These are phyloP conservation scores for Panicum virgatum DNA, from an alignment of 202 grass and related monocot species.

Conservation along the genomic window DNA sequence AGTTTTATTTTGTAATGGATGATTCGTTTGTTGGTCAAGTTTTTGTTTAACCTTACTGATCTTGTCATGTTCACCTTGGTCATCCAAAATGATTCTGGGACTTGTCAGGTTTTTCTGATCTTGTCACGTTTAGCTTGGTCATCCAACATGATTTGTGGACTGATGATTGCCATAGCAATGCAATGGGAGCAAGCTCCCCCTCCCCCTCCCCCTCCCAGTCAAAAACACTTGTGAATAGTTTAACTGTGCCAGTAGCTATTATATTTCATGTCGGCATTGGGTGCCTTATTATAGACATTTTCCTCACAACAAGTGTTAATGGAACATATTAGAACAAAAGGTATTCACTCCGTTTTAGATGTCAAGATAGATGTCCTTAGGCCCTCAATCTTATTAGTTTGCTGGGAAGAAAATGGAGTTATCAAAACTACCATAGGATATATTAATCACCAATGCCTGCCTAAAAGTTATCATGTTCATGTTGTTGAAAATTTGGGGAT, in stretches of 20 bases:
- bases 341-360: not conserved
- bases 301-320: not conserved
- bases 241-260: not conserved
- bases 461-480: not conserved
- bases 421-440: not conserved
- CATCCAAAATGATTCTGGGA: not conserved
- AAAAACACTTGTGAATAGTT: not conserved
- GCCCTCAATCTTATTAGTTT: not conserved
- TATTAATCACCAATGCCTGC: constrained; percentile 14
- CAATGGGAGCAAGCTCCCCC: too few relatives aligned
- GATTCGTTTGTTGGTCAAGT: not conserved
- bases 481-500: not conserved
- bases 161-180: not conserved
- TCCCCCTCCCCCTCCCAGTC: not conserved
- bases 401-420: not conserved
- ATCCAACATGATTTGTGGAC: not conserved
- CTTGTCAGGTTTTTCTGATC: not conserved
- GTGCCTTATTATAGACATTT: not conserved
- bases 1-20: not conserved
- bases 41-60: not conserved
- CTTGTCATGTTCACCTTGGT: not conserved
- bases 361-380: not conserved
- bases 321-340: not conserved
- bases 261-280: not conserved
- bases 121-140: not conserved